A percentile compares a stretch with the other conserved stretches of the same genome.
Evolutionary conservation across 345 rosid genomes (phyloP).

Genomic region (Corymbia maculata): DNA sequence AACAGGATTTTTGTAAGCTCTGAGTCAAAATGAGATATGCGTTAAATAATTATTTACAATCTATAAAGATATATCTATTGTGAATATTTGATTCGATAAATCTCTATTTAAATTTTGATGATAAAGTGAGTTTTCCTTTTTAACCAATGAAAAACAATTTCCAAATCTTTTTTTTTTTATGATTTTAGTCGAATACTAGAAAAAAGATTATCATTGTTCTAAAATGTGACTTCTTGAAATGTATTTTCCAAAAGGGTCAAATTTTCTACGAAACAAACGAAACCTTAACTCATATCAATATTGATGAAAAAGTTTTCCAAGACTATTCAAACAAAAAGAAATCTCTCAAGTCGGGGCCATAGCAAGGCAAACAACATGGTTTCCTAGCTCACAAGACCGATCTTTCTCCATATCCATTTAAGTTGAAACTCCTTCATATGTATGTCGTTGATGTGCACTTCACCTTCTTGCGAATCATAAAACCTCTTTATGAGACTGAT

Average conservation of each 20-base stretch:
- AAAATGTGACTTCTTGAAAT: neutral
- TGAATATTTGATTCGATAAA: neutral
- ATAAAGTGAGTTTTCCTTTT: neutral
- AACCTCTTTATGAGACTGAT: neutral
- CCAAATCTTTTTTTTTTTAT: rapidly evolving
- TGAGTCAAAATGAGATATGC: neutral
- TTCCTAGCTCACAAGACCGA: neutral
- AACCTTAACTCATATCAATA: neutral
- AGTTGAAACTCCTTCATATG: constrained; percentile 15
- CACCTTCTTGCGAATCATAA: constrained; percentile 11
- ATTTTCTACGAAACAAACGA: neutral
- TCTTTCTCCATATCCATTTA: neutral
- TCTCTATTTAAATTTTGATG: neutral
- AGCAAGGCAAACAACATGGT: neutral
- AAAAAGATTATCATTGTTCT: neutral
- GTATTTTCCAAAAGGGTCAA: neutral
- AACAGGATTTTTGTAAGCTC: neutral
- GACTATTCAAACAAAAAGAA: neutral
- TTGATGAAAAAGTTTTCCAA: neutral
- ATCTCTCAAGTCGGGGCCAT: neutral
- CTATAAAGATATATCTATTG: neutral
- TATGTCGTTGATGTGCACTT: constrained; percentile 11
- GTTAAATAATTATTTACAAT: neutral
- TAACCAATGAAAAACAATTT: neutral
- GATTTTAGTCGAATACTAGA: too few relatives aligned